Evolutionary conservation across 768 basidiomycete species (phyloP).

Genomic region (Termitomyces sp.): DNA sequence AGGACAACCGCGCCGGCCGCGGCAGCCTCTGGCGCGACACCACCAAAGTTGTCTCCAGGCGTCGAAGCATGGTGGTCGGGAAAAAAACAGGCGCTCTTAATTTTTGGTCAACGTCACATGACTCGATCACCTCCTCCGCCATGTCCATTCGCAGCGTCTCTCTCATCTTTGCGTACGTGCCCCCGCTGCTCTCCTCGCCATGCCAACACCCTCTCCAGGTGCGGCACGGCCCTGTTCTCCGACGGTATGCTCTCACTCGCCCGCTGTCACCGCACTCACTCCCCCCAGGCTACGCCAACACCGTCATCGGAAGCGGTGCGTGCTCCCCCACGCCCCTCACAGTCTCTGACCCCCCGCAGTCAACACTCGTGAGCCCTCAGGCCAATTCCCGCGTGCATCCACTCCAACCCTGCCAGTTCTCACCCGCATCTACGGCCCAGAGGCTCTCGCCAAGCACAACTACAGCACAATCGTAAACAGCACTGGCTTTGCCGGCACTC

Average conservation of each 20-base stretch:
- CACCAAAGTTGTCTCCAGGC: conserved; percentile 46
- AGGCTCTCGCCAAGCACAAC: background rate
- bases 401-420: background rate
- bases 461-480: background rate
- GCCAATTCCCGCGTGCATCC: too few relatives aligned
- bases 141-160: too few relatives aligned
- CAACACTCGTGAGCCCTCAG: background rate
- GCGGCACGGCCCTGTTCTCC: too few relatives aligned
- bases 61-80: conserved; percentile 6
- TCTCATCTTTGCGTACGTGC: too few relatives aligned
- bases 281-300: background rate
- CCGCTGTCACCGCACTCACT: too few relatives aligned
- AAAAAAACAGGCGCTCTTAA: background rate
- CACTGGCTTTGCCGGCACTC: background rate
- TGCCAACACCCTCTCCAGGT: too few relatives aligned
- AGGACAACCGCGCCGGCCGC: conserved; percentile 68
- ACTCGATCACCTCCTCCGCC: too few relatives aligned
- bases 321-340: background rate
- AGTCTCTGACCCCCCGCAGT: background rate
- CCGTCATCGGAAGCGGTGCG: background rate
- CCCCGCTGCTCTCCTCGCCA: too few relatives aligned
- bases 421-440: background rate
- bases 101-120: conserved; percentile 1
- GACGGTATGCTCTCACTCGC: too few relatives aligned
- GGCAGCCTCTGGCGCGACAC: conserved; percentile 67